Base-by-base conservation (phyloP, 2,329 filamentous ascomycete genomes). In the Piedraia hortae region DNA sequence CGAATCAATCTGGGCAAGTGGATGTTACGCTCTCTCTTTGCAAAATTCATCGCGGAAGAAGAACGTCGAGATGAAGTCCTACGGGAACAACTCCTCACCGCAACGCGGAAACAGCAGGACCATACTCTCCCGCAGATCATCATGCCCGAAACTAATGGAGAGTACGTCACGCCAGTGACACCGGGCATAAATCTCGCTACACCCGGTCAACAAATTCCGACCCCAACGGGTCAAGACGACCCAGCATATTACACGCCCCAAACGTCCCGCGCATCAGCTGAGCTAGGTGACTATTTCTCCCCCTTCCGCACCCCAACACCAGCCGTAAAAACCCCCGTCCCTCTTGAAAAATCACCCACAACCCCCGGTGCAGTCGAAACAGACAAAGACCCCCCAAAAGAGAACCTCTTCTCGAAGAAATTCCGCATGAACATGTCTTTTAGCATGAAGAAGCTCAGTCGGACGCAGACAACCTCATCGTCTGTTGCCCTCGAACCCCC, bases 1-100 rank as follows among this genome's bases (percentile, higher is more conserved):
- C 64, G 85, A 49, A 89, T 93, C 44, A 93, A 90, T 38, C 63
- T 93, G 20, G 85, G 85, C 5, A 90, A 89, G 53, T 97, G 85
- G 85, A 65, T 93, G 20, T 50, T 97, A 27, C 64, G 85, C 15
- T 89, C 91, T 44, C 56, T 97, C 0, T 97, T 97, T 47, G 66
- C 70, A 6, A 71, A 72, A 24, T 54, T 93, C 18, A 71, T 97
- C 24, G 73, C 89, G 28, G 80, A 91, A 42, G 75, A 93, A 42
- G 72, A 90, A 33, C 66, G 60, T 31, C 63, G 75, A 23, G 85
- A 97, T 37, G 65, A 73, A 36, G 51, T 48, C 1, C 65, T 72
- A 39, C 62, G 82, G n/a, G 53, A 62, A 19, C 58, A 60, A 20
- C 48, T 89, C 5, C 60, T 77, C 22, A 58, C n/a, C n/a, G n/a